Evolutionary conservation across 805 yeast species (phyloP), one percentile per base, ranked within the genome.

Genomic region (Vanderwaltozyma tropicalis): DNA sequence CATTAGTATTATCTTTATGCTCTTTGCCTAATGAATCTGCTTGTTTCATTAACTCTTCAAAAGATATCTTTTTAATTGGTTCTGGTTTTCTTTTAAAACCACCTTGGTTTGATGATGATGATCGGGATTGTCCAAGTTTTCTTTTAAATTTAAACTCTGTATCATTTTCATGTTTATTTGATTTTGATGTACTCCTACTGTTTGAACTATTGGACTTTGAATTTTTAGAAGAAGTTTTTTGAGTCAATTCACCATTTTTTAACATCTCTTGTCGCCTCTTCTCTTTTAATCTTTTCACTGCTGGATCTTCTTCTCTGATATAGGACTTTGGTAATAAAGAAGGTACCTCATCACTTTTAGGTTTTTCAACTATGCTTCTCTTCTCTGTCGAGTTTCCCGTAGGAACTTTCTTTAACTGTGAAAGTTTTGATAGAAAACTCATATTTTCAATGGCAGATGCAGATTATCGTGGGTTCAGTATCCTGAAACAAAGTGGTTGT

Each of bases 251-350:
- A 4, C 54, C 56, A 32, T 52, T 59, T 37, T 53, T 57, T 27
- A 72, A 72, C 28, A 61, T 65, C 44, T 81, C 86, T 30, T 65
- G 58, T 42, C 74, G 63, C 51, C 89, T 63, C 2, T 78, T 74
- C 41, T 79, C 87, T 46, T 81, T 81, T 28, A 81, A 60, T 40
- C 80, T 58, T 27, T 74, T 75, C 8, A 81, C 84, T 4, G 85
- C 85, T 0, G 88, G 86, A 51, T 81, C 89, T 5, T 69, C 64
- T 17, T 60, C 54, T 36, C 66, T 47, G 2, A 52, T 44, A 31
- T 60, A 60, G 29, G 47, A 47, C 28, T 41, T 39, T 1, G 63
- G 64, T 22, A 60, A 37, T 14, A 55, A 32, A 8, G 52, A 38
- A 16, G 35, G 30, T 6, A 45, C 46, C 3, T 43, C 42, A 5